phyloP scores from a whole-genome alignment of 225 moss, liverwort and hornwort species.

The Pleurozium schreberi region DNA sequence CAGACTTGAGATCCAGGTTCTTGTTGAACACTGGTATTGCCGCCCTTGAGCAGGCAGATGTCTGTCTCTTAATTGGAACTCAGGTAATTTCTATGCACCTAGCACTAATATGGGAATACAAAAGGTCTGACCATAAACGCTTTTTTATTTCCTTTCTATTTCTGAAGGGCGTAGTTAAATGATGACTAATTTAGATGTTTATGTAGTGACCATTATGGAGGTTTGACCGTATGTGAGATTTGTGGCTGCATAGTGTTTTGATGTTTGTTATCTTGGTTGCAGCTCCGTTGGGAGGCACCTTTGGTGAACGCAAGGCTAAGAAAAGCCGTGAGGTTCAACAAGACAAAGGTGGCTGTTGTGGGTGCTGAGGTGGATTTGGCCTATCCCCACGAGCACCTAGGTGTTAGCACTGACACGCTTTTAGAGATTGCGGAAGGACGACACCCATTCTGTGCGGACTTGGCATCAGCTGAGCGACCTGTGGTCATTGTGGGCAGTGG shows the following conservation, averaged over 20 bases:
- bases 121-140: neutral
- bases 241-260: neutral
- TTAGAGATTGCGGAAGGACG: conserved; percentile 63
- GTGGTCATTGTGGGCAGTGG: conserved; percentile 77
- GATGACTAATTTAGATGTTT: neutral
- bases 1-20: conserved; percentile 77
- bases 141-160: neutral
- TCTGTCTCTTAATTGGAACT: conserved; percentile 75
- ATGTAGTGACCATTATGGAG: neutral
- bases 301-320: conserved; percentile 73
- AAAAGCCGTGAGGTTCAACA: conserved; percentile 61
- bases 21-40: conserved; percentile 83
- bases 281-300: conserved; percentile 79
- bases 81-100: conserved; percentile 26
- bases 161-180: neutral
- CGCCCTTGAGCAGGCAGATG: conserved; percentile 79
- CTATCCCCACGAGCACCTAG: conserved; percentile 65
- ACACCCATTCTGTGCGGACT: conserved; percentile 62
- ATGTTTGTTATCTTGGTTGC: neutral
- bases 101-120: neutral
- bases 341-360: conserved; percentile 61
- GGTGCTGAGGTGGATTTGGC: conserved; percentile 64
- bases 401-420: conserved; percentile 49
- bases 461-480: conserved; percentile 63
- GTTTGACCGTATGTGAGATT: neutral